These are phyloP conservation scores for Viola pubescens DNA, from an alignment of 441 rosid genomes.

Conservation along the genomic window DNA sequence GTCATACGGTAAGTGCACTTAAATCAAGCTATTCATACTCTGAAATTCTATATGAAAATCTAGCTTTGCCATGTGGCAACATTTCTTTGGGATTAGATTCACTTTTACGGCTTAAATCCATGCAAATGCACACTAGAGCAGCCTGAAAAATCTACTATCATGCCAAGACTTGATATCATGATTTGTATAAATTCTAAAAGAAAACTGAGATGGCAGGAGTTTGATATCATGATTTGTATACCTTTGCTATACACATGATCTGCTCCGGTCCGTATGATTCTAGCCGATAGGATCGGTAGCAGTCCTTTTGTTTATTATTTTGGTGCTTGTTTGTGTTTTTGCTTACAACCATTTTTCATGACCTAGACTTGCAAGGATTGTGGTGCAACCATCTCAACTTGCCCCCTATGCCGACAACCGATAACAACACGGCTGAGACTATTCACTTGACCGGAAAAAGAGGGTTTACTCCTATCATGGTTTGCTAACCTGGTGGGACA, in stretches of 20 bases:
- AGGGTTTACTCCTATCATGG: background rate
- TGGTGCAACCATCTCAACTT: constrained; percentile 36
- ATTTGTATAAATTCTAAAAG: too few species aligned
- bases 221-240: too few species aligned
- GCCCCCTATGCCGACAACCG: constrained; percentile 70
- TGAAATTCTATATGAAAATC: background rate
- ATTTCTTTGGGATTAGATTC: background rate
- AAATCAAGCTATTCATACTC: too few species aligned
- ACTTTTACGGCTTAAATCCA: too few species aligned
- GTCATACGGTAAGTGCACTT: constrained; percentile 56
- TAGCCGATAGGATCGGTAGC: too few species aligned
- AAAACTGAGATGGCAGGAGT: too few species aligned
- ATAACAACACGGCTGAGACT: constrained; percentile 67
- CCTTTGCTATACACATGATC: too few species aligned
- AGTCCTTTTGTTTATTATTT: background rate
- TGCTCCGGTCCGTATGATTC: too few species aligned
- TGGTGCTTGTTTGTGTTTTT: background rate
- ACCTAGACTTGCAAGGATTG: constrained; percentile 90
- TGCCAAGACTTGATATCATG: too few species aligned
- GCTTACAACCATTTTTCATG: background rate
- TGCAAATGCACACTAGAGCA: too few species aligned
- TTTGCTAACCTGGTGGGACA: background rate
- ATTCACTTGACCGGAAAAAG: constrained; percentile 31
- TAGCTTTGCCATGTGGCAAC: background rate
- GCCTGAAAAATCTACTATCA: too few species aligned